A percentile compares a stretch with the other conserved stretches of the same genome.
These are phyloP conservation scores for Pseudocercospora pini-densiflorae DNA, from an alignment of 2,329 filamentous ascomycete genomes.

Conservation along the genomic window DNA sequence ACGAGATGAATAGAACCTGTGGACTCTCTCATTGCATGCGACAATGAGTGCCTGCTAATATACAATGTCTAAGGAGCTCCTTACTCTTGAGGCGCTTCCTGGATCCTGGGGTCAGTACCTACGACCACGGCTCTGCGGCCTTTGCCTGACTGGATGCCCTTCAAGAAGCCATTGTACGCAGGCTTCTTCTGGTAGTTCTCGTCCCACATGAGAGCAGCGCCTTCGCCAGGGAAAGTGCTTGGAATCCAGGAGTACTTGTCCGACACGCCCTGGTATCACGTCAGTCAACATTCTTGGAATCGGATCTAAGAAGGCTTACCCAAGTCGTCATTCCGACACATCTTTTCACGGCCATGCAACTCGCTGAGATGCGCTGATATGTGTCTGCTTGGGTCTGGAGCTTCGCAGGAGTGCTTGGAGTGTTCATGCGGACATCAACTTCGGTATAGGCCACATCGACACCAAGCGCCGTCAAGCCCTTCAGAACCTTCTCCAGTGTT, in stretches of 20 bases:
- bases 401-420: slow-evolving; percentile 34
- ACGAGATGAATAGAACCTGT: no score
- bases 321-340: slow-evolving; percentile 67
- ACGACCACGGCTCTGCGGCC: not conserved
- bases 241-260: slow-evolving; percentile 51
- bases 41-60: no score
- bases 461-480: slow-evolving; percentile 55
- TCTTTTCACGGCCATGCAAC: slow-evolving; percentile 60
- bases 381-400: slow-evolving; percentile 57
- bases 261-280: slow-evolving; percentile 41
- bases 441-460: slow-evolving; percentile 68
- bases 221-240: slow-evolving; percentile 42
- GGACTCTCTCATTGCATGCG: no score
- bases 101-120: not conserved
- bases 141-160: slow-evolving; percentile 5
- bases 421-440: slow-evolving; percentile 63
- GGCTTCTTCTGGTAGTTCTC: slow-evolving; percentile 49
- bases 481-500: slow-evolving; percentile 55
- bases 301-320: slow-evolving; percentile 20
- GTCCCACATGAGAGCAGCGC: slow-evolving; percentile 49
- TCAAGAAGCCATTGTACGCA: slow-evolving; percentile 42
- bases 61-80: not conserved
- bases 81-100: not conserved
- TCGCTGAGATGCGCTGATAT: slow-evolving; percentile 58
- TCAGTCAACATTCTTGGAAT: not conserved